Conservation (phyloP, 106 monocot genomes). For the Dioscorea alata region DNA sequence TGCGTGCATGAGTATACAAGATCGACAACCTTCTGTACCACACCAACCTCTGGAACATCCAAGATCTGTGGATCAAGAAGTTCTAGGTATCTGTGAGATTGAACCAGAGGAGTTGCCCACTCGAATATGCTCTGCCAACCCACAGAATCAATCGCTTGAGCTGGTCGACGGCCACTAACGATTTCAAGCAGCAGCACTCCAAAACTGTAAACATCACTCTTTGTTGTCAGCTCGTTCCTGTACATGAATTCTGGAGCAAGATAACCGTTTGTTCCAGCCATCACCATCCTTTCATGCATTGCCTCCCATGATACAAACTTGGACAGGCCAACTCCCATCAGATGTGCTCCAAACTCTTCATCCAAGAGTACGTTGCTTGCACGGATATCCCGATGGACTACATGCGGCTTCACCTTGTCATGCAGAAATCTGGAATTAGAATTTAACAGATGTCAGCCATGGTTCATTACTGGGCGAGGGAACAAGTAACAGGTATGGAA, state of each 20-base stretch:
- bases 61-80: conserved; percentile 76
- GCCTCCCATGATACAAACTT: conserved; percentile 93
- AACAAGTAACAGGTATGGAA: neutral
- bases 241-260: conserved; percentile 95
- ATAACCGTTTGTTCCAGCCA: conserved; percentile 84
- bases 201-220: conserved; percentile 96
- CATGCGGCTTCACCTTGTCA: conserved; percentile 99
- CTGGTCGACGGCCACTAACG: conserved; percentile 70
- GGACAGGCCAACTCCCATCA: conserved; percentile 91
- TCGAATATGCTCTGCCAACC: conserved; percentile 95
- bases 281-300: conserved; percentile 84
- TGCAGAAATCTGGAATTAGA: conserved; percentile 60
- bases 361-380: conserved; percentile 93
- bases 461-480: neutral
- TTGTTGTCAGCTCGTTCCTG: conserved; percentile 93
- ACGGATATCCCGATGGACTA: conserved; percentile 91
- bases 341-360: conserved; percentile 81
- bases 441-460: neutral
- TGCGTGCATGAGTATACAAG: conserved; percentile 95
- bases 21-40: conserved; percentile 88
- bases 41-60: conserved; percentile 61
- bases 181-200: conserved; percentile 91
- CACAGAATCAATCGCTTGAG: conserved; percentile 60
- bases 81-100: conserved; percentile 74
- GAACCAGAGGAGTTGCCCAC: conserved; percentile 95